phyloP scores from a whole-genome alignment of 306 rosid genomes.

The Castanospermum australe region DNA sequence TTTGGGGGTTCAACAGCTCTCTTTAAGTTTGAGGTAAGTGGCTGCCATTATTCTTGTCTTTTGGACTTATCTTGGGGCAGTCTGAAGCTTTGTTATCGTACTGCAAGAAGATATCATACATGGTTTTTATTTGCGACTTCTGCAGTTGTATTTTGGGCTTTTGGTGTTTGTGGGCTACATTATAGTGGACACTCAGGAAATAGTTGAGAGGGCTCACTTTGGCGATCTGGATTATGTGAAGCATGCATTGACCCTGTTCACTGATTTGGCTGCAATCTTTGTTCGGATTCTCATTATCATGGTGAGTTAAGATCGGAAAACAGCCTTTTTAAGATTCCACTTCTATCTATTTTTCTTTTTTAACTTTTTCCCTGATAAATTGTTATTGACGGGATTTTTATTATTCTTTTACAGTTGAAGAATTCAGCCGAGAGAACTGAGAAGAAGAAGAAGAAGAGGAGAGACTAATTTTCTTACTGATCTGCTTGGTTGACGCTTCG shows the following conservation, averaged over 20 bases:
- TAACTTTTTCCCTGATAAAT: background rate
- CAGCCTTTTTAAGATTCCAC: background rate
- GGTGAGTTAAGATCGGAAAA: conserved; percentile 43
- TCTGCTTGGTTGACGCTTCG: background rate
- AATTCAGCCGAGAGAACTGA: conserved; percentile 62
- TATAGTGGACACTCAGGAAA: conserved; percentile 88
- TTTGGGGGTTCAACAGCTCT: conserved; percentile 84
- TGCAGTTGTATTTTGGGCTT: conserved; percentile 94
- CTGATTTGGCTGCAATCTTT: conserved; percentile 76
- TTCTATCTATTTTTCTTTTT: background rate
- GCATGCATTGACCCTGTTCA: conserved; percentile 89
- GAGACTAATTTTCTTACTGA: conserved; percentile 33
- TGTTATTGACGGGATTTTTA: background rate
- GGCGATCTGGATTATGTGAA: conserved; percentile 91
- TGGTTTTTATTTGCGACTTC: background rate
- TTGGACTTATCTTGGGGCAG: background rate
- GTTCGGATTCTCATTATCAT: conserved; percentile 74
- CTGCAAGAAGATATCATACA: background rate
- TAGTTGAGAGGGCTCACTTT: conserved; percentile 85
- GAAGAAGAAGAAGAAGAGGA: conserved; percentile 64
- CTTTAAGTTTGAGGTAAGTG: conserved; percentile 83
- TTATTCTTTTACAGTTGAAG: conserved; percentile 52
- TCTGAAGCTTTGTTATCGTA: background rate
- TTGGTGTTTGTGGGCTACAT: conserved; percentile 85
- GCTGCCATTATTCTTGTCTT: background rate